These are phyloP conservation scores for Vitis hybrid DNA, from an alignment of 177 flowering plant species.

Conservation along the genomic window DNA sequence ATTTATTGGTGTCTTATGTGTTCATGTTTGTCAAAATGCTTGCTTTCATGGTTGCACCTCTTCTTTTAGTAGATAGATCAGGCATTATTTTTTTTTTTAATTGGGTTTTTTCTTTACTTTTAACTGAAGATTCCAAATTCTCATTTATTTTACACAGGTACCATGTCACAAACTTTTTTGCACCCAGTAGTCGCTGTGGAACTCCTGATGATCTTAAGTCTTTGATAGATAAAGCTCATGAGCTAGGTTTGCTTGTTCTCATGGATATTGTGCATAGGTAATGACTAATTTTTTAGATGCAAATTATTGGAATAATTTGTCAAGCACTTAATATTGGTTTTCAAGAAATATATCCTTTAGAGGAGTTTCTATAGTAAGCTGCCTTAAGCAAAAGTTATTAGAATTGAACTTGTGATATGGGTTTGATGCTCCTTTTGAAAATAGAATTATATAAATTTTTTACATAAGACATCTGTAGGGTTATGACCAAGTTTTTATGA, in stretches of 20 bases:
- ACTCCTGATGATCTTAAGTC: slow-evolving; percentile 99
- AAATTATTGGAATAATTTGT: neutral
- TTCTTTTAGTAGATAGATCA: neutral
- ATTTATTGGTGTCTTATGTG: neutral
- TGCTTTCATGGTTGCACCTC: neutral
- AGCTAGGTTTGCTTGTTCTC: slow-evolving; percentile 90
- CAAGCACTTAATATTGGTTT: too few relatives aligned
- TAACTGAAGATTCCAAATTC: neutral
- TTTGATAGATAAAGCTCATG: slow-evolving; percentile 95
- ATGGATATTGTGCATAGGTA: slow-evolving; percentile 99
- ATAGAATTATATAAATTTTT: too few relatives aligned
- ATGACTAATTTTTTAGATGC: neutral
- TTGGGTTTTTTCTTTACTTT: neutral
- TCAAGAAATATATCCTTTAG: too few relatives aligned
- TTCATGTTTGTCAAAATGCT: neutral
- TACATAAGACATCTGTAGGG: too few relatives aligned
- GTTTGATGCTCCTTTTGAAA: too few relatives aligned
- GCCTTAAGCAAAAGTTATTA: too few relatives aligned
- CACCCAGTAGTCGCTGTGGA: slow-evolving; percentile 98
- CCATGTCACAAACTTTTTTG: slow-evolving; percentile 98
- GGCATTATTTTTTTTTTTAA: neutral
- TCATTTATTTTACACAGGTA: slow-evolving; percentile 48
- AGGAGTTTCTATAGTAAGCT: too few relatives aligned
- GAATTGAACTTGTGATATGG: too few relatives aligned
- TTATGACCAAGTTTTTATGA: too few relatives aligned